phyloP scores from a whole-genome alignment of 1,284 basidiomycete genomes.

The Microbotryum saponariae region DNA sequence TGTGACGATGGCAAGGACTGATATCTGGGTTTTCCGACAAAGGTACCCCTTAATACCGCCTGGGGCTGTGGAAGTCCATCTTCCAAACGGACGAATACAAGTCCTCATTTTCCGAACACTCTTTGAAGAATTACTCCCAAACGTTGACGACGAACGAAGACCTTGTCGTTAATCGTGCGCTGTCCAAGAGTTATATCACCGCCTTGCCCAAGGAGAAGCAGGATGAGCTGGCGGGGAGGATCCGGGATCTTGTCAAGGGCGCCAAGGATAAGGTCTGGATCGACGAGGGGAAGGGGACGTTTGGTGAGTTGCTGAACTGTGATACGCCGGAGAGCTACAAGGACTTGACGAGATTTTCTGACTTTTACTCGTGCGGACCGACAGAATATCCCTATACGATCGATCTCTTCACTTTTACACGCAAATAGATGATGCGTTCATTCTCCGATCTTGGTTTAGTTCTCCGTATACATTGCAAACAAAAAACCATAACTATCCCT shows the following conservation, averaged over 20 bases:
- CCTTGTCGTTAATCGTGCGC: conserved; percentile 32
- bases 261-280: conserved; percentile 31
- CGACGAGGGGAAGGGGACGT: conserved; percentile 28
- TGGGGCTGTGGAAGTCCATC: conserved; percentile 26
- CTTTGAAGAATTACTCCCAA: conserved; percentile 3
- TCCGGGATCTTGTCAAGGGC: conserved; percentile 15
- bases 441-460: too few species aligned
- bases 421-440: too few species aligned
- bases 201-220: conserved; percentile 23
- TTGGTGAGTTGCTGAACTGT: conserved; percentile 8
- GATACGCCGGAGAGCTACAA: neutral
- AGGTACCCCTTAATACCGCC: conserved; percentile 30
- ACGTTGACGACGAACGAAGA: conserved; percentile 17
- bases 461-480: neutral
- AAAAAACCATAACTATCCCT: neutral
- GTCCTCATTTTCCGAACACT: conserved; percentile 7
- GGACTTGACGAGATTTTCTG: neutral
- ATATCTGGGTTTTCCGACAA: neutral
- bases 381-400: conserved; percentile 20
- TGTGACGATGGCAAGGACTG: too few species aligned
- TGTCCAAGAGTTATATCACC: conserved; percentile 34
- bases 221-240: conserved; percentile 9
- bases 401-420: neutral
- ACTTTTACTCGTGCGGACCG: neutral
- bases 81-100: conserved; percentile 19